These are phyloP conservation scores for Talaromyces trachyspermus DNA, from an alignment of 495 filamentous ascomycete species.

Conservation along the genomic window DNA sequence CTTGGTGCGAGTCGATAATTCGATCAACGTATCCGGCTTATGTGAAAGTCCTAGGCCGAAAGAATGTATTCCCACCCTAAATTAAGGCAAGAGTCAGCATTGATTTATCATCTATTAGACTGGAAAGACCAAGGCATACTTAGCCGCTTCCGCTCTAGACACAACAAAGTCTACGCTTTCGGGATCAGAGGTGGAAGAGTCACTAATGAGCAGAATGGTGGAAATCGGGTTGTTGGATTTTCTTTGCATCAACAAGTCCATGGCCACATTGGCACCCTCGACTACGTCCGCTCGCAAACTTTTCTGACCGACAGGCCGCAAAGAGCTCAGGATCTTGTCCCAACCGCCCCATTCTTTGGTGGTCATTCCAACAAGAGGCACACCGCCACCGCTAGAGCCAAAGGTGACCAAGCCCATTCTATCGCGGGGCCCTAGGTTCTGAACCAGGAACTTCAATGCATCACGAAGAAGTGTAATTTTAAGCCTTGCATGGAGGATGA, in stretches of 20 bases:
- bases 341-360: slow-evolving; percentile 90
- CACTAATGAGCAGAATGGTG: slow-evolving; percentile 94
- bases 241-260: slow-evolving; percentile 97
- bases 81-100: slow-evolving; percentile 21
- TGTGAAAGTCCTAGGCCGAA: slow-evolving; percentile 95
- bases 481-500: slow-evolving; percentile 98
- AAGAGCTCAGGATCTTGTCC: slow-evolving; percentile 78
- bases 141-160: slow-evolving; percentile 94
- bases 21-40: slow-evolving; percentile 98
- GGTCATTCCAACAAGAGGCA: slow-evolving; percentile 96
- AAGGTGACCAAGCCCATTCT: slow-evolving; percentile 98
- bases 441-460: slow-evolving; percentile 85
- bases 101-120: slow-evolving; percentile 1
- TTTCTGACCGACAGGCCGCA: slow-evolving; percentile 92
- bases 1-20: slow-evolving; percentile 91
- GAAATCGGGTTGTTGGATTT: slow-evolving; percentile 95
- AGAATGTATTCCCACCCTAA: slow-evolving; percentile 87
- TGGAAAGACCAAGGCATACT: slow-evolving; percentile 47
- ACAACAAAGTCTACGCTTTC: slow-evolving; percentile 98
- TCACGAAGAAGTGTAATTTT: slow-evolving; percentile 97
- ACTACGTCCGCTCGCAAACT: slow-evolving; percentile 95
- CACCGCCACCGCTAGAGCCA: slow-evolving; percentile 87
- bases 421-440: slow-evolving; percentile 85
- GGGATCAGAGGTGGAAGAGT: slow-evolving; percentile 93
- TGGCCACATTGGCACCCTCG: slow-evolving; percentile 95